Evolutionary conservation across 805 yeast species (phyloP), one percentile per base, ranked within the genome.

Genomic region (Cyberlindnera nakhonratchasimensis): DNA sequence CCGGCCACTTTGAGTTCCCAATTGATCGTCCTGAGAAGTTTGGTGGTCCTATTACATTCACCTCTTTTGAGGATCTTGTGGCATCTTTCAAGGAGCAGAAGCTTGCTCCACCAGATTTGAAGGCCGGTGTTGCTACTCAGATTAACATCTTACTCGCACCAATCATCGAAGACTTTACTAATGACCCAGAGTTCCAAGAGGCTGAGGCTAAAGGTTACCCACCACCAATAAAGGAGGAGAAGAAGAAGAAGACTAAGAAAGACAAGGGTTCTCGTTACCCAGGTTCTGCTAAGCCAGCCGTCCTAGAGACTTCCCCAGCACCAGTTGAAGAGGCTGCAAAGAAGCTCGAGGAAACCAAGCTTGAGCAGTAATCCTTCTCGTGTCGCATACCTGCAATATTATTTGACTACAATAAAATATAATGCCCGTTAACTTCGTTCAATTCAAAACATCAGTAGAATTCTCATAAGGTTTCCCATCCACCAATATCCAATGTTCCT

Each of bases 21-120:
- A 79, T 93, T 54, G 79, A 84, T 58, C 84, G 99, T 68, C 97
- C 97, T 36, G 99, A 93, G 64, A 82, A 93, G 67, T 93, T 87
- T 64, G 99, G 99, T 54, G 99, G 99, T 39, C 83, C 95, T 53
- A 72, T 93, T 44, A 71, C 82, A 36, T 93, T 79, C 75, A 61
- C 60, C 31, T 71, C 86, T 16, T 70, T 87, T 53, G 89, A 77
- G 16, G 75, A 78, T 29, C 70, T 93, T 57, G 82, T 83, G 61
- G 67, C 68, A 28, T 96, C 84, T 53, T 93, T 74, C 67, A 82
- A 75, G 34, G 72, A 75, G 23, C 86, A 84, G 62, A 78, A 78
- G 61, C 75, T 93, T 55, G 76, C 93, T 28, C 98, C 99, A 23
- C 93, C 88, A 23, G 99, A 93, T 65, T 81, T 93, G 65, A 93